Base-by-base conservation (phyloP, 495 filamentous ascomycete species). In the Trichoderma virens region DNA sequence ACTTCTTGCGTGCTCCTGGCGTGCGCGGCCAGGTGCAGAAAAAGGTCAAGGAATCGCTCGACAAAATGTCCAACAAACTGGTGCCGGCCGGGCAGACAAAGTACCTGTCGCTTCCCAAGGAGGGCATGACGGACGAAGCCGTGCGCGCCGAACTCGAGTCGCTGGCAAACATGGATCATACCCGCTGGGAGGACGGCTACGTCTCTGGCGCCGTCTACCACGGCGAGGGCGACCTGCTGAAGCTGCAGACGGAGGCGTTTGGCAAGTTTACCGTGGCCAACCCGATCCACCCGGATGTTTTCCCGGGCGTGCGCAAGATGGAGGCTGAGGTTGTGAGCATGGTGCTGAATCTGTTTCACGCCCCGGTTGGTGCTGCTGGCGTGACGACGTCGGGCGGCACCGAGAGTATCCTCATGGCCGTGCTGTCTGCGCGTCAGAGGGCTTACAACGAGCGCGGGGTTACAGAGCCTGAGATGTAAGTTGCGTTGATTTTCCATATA, bases 291-390 rank as follows among this genome's bases (percentile, higher is more conserved):
- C 94, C 94, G 35, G 94, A 99, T 78, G 92, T 98, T 41, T 99
- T 99, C 78, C 94, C 94, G 47, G 94, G 93, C 39, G 92, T 99
- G 32, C 81, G 94, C 69, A 99, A 99, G 80, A 99, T 99, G 94
- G 94, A 99, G 78, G 93, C 94, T 32, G 94, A 99, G 79, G 82
- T 98, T 71, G 94, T 99, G 45, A 87, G 92, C 64, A 99, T 99
- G 94, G 91, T 96, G 60, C 78, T 97, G 47, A 81, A 84, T 35
- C 78, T 99, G 75, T 99, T 97, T 80, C 91, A 96, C 74, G 91
- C 89, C n/a, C 93, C 95, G 34, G 72, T 82, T 2, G 88, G 85
- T 62, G 92, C 86, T 23, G 93, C 88, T 32, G 94, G 94, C 64
- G 92, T 95, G 4, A 93, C 89, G 61, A 98, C 94, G 20, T 90